Conservation (phyloP, 345 rosid species). For the Citrus hindsii region DNA sequence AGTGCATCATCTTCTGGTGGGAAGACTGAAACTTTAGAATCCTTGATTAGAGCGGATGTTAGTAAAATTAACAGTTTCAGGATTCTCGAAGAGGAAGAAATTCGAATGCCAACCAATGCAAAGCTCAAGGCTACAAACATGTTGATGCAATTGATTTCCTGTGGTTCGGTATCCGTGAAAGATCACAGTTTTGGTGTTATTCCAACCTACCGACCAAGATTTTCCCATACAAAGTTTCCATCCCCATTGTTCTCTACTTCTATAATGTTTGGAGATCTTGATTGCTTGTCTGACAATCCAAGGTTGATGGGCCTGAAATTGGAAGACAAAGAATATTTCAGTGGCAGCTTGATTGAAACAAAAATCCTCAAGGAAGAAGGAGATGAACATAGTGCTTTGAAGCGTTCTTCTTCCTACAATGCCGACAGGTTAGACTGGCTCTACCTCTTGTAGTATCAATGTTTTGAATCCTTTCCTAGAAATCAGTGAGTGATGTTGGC, state of each 20-base stretch:
- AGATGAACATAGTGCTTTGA: constrained; percentile 49
- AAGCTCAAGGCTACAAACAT: constrained; percentile 72
- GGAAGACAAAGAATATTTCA: constrained; percentile 90
- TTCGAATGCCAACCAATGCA: constrained; percentile 54
- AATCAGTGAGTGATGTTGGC: background rate
- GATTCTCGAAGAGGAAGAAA: constrained; percentile 77
- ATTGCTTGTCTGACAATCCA: constrained; percentile 75
- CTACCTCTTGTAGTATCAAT: background rate
- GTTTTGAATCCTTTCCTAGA: background rate
- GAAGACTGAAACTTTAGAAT: constrained; percentile 86
- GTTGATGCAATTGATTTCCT: constrained; percentile 91
- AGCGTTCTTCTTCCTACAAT: constrained; percentile 94
- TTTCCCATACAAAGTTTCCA: constrained; percentile 60
- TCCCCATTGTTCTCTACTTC: constrained; percentile 75
- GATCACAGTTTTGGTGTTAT: constrained; percentile 83
- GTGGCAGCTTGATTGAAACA: constrained; percentile 89
- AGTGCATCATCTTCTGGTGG: constrained; percentile 68
- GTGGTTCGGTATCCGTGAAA: constrained; percentile 94
- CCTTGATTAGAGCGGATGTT: constrained; percentile 85
- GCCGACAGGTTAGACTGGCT: constrained; percentile 69
- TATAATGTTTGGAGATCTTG: constrained; percentile 73
- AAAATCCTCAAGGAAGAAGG: constrained; percentile 50
- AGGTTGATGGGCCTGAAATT: constrained; percentile 63
- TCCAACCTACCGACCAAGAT: constrained; percentile 74
- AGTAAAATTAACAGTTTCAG: constrained; percentile 86